Evolutionary conservation across 345 rosid species (phyloP).

Genomic region (Populus deltoides): DNA sequence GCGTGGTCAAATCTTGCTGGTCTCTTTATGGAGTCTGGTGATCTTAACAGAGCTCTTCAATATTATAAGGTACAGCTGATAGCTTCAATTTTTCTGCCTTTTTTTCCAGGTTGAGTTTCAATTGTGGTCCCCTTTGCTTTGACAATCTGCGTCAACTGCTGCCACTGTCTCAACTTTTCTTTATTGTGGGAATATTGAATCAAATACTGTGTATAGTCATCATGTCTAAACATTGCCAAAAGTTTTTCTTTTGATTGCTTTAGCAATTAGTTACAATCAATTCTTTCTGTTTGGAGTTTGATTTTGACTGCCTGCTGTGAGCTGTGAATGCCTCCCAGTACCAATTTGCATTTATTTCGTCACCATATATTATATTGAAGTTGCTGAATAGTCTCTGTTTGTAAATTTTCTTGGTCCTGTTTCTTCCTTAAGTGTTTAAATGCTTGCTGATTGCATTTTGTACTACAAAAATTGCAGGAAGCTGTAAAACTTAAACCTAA

Average conservation of each 20-base stretch:
- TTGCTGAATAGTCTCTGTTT: not conserved
- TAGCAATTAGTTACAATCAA: not conserved
- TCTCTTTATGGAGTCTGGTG: constrained; percentile 98
- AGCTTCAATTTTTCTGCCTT: not conserved
- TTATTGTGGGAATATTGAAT: not conserved
- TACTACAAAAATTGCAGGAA: constrained; percentile 54
- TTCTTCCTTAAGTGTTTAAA: not conserved
- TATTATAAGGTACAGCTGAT: constrained; percentile 73
- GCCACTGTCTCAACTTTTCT: not conserved
- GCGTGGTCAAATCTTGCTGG: constrained; percentile 99
- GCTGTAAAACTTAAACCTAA: constrained; percentile 87
- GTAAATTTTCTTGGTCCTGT: not conserved
- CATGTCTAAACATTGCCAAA: not conserved
- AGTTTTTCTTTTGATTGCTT: not conserved
- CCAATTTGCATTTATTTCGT: not conserved
- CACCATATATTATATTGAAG: not conserved
- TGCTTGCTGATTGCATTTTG: not conserved
- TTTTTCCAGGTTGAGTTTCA: not conserved
- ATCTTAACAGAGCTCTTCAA: constrained; percentile 84
- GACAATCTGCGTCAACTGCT: not conserved
- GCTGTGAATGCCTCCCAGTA: not conserved
- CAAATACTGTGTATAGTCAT: not conserved
- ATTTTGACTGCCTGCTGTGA: not conserved
- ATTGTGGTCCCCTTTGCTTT: not conserved
- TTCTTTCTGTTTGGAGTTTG: not conserved